Percentiles rank a stretch among this genome's conserved stretches.
Evolutionary conservation across 352 stramenopile genomes (phyloP).

Genomic region (Thraustochytrium sp.): DNA sequence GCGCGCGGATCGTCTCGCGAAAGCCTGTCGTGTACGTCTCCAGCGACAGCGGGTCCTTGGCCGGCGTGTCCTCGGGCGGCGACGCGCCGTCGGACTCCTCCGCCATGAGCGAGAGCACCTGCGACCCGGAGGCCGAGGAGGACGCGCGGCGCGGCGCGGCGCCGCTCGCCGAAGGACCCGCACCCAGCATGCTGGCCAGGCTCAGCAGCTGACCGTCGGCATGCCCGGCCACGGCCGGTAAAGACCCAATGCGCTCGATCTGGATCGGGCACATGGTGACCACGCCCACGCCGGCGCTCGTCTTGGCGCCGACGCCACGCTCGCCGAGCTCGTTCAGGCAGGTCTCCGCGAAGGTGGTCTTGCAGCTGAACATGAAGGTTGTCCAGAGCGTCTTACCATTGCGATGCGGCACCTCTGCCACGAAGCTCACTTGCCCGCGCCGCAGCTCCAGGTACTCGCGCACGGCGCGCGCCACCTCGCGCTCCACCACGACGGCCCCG

Average conservation of each 20-base stretch:
- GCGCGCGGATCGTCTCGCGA: neutral
- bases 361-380: slow-evolving; percentile 10
- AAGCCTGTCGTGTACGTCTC: neutral
- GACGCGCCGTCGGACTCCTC: neutral
- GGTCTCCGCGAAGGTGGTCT: neutral
- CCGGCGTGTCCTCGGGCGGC: neutral
- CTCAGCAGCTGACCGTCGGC: neutral
- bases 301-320: neutral
- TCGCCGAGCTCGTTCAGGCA: neutral
- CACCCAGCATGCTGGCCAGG: too few species aligned
- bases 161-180: too few species aligned
- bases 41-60: neutral
- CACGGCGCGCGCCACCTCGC: neutral
- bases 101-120: too few species aligned
- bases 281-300: neutral
- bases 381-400: slow-evolving; percentile 2
- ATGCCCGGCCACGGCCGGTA: neutral
- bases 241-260: neutral
- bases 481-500: too few species aligned
- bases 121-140: too few species aligned
- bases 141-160: too few species aligned
- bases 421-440: neutral
- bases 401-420: neutral
- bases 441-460: neutral
- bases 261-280: neutral